Evolutionary conservation across 371 early-diverging fungal species (phyloP).

Genomic region (Parasitella parasitica): DNA sequence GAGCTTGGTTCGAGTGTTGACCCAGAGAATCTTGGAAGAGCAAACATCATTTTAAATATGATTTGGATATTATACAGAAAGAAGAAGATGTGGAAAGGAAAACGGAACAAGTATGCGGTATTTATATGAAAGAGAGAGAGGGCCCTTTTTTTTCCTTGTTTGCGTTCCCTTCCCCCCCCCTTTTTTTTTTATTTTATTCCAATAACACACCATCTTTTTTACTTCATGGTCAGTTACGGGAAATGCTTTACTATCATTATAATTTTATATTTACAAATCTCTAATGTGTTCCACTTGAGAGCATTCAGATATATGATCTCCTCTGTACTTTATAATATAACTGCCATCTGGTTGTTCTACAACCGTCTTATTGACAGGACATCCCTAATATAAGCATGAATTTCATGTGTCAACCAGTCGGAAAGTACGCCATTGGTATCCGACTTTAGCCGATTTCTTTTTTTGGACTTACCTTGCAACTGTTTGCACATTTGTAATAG

Average conservation of each 20-base stretch:
- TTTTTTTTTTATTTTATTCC: too few species aligned
- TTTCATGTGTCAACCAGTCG: constrained; percentile 9
- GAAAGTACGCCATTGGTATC: constrained; percentile 9
- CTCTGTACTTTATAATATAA: constrained; percentile 53
- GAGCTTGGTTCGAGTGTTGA: constrained; percentile 26
- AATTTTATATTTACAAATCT: constrained; percentile 22
- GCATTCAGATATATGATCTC: constrained; percentile 50
- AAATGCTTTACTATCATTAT: not conserved
- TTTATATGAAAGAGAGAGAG: not conserved
- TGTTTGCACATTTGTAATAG: constrained; percentile 28
- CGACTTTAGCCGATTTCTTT: constrained; percentile 18
- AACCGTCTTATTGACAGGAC: constrained; percentile 53
- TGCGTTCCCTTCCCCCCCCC: not conserved
- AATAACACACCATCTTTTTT: constrained; percentile 1
- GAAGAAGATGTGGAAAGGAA: not conserved
- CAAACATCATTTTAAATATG: constrained; percentile 4
- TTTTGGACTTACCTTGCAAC: constrained; percentile 31
- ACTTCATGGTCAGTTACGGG: not conserved
- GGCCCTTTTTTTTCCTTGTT: not conserved
- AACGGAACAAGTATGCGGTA: not conserved
- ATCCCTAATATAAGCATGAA: constrained; percentile 25
- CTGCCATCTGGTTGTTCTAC: constrained; percentile 47
- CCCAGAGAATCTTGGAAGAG: constrained; percentile 26
- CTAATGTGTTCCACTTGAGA: constrained; percentile 27
- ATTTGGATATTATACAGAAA: not conserved